These are phyloP conservation scores for Hanseniaspora lindneri DNA, from an alignment of 805 yeast genomes.

Conservation along the genomic window DNA sequence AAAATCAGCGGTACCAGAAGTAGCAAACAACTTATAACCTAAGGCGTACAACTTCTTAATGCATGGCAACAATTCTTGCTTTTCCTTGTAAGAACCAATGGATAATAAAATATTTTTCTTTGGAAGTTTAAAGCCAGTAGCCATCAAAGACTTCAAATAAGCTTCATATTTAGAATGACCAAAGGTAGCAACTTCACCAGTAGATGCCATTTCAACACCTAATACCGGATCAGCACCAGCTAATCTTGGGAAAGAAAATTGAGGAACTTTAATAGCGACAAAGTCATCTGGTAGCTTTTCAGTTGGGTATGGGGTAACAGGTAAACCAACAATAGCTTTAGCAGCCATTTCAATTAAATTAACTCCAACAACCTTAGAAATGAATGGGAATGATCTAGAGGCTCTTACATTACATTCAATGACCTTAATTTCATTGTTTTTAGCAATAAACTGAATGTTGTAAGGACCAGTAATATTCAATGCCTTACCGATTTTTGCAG, in stretches of 20 bases:
- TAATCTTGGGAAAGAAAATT: slow-evolving; percentile 89
- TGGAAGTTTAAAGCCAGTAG: slow-evolving; percentile 92
- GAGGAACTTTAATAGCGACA: slow-evolving; percentile 94
- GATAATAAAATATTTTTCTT: slow-evolving; percentile 88
- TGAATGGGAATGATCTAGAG: slow-evolving; percentile 97
- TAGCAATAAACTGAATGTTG: slow-evolving; percentile 90
- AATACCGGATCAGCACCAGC: slow-evolving; percentile 96
- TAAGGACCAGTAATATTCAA: slow-evolving; percentile 96
- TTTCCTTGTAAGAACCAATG: slow-evolving; percentile 93
- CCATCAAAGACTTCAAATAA: slow-evolving; percentile 81
- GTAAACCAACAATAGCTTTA: slow-evolving; percentile 81
- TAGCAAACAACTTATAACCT: slow-evolving; percentile 88
- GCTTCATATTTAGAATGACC: slow-evolving; percentile 97
- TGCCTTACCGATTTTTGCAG: slow-evolving; percentile 86
- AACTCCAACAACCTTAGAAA: slow-evolving; percentile 89
- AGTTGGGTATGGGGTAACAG: slow-evolving; percentile 81
- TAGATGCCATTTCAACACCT: slow-evolving; percentile 98
- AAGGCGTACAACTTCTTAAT: slow-evolving; percentile 66
- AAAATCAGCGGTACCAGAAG: slow-evolving; percentile 98
- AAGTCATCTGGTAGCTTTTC: slow-evolving; percentile 82
- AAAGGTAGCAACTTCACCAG: slow-evolving; percentile 97
- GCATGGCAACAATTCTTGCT: slow-evolving; percentile 81
- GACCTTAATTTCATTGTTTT: slow-evolving; percentile 68
- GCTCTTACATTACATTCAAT: slow-evolving; percentile 98
- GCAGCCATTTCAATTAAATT: slow-evolving; percentile 96